Evolutionary conservation across 1,139 yeast species (phyloP), one percentile per base, ranked within the genome.

Genomic region (Pichia sp.): DNA sequence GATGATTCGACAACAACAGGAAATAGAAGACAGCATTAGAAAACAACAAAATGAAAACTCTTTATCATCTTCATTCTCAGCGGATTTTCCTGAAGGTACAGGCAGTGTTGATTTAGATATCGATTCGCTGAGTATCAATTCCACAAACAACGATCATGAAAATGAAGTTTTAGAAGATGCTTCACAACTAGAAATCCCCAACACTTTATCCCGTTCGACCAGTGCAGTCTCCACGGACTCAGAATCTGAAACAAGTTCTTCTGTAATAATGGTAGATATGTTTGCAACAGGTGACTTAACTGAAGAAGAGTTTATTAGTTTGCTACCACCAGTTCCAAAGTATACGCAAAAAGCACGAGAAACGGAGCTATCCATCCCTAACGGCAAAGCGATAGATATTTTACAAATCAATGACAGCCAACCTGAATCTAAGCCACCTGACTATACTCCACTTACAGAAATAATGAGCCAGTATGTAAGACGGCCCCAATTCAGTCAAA

Each of bases 371-470:
- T 50, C 55, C 32, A 45, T 53, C 9, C 58, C 60, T 0, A 46
- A 50, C 20, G 46, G 52, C 24, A 50, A 44, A 35, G 56, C 57
- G 2, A 52, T 54, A 18, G 52, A 55, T 28, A 53, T 55, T 4
- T 39, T 51, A 15, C 35, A 36, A 5, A 43, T 51, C 6, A 52
- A 54, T 35, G 56, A 52, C 23, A 38, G 37, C 12, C 42, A 48
- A 6, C 55, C 55, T 1, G 40, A 38, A 18, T 51, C 50, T 35
- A 51, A 49, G 10, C 62, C 62, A 1, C 62, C 62, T 2, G 52
- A 42, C 23, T 58, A 58, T 32, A 46, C 56, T 2, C 55, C 52
- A 20, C 46, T 54, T 32, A 43, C 54, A 2, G 37, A 50, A 2
- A 51, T 46, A 2, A 35, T 49, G 9, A 51, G 46, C 1, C 41